Conservation (phyloP, 2,329 filamentous ascomycete species). For the Cladosporium austrohemisphaericum region DNA sequence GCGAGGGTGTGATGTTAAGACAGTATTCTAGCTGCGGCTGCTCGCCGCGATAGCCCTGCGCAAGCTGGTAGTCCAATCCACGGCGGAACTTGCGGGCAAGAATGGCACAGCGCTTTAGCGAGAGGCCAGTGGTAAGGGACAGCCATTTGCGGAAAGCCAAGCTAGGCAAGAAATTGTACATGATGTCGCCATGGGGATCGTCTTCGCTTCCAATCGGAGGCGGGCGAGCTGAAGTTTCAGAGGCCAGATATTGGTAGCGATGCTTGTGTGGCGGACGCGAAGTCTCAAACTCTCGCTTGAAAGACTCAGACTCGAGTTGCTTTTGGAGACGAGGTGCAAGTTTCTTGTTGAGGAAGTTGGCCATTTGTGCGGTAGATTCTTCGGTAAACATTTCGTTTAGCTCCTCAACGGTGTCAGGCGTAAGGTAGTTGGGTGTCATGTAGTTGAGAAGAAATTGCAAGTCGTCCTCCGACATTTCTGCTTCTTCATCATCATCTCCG, state of each 20-base stretch:
- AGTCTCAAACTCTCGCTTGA: constrained; percentile 25
- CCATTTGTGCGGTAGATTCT: constrained; percentile 77
- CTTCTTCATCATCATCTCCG: constrained; percentile 56
- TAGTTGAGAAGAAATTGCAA: constrained; percentile 88
- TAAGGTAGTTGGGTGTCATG: constrained; percentile 84
- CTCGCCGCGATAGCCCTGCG: constrained; percentile 71
- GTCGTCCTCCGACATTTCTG: constrained; percentile 69
- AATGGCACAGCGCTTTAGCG: constrained; percentile 69
- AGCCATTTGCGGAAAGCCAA: constrained; percentile 87
- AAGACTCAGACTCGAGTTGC: constrained; percentile 60
- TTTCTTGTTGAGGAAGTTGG: constrained; percentile 71
- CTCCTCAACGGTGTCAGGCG: constrained; percentile 83
- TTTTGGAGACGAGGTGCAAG: constrained; percentile 69
- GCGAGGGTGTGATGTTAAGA: constrained; percentile 77
- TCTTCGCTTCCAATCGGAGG: constrained; percentile 23
- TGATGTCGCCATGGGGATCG: constrained; percentile 67
- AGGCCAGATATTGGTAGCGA: constrained; percentile 71
- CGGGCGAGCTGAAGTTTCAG: constrained; percentile 38
- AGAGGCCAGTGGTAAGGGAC: constrained; percentile 72
- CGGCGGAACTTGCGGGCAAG: constrained; percentile 83
- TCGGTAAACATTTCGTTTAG: constrained; percentile 76
- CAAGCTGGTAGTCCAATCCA: constrained; percentile 87
- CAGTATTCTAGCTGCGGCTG: constrained; percentile 82
- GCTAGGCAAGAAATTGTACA: constrained; percentile 80
- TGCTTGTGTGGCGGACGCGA: constrained; percentile 93